Evolutionary conservation across 352 stramenopile genomes (phyloP).

Genomic region (Pythium sp.): DNA sequence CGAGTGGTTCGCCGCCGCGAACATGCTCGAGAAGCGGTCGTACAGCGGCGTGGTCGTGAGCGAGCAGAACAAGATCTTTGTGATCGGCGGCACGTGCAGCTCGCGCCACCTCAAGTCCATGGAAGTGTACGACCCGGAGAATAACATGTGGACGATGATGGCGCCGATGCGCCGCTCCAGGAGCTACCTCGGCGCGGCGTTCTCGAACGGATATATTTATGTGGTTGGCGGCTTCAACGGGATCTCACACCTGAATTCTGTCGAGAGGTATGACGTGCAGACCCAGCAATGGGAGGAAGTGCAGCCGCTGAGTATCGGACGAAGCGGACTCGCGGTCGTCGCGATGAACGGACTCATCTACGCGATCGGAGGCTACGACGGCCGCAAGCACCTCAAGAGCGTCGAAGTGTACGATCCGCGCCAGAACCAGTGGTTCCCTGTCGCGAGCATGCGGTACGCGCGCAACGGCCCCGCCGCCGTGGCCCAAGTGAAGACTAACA

Average conservation of each 20-base stretch:
- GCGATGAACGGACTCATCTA: conserved; percentile 47
- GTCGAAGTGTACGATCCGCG: conserved; percentile 60
- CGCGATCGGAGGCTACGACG: conserved; percentile 71
- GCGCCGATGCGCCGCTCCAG: conserved; percentile 52
- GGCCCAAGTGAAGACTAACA: conserved; percentile 38
- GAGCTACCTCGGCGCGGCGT: conserved; percentile 59
- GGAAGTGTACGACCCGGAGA: conserved; percentile 53
- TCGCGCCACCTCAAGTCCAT: conserved; percentile 56
- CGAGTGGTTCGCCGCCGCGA: conserved; percentile 50
- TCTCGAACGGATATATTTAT: conserved; percentile 55
- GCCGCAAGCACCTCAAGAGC: conserved; percentile 56
- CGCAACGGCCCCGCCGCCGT: conserved; percentile 65
- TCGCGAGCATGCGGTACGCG: conserved; percentile 50
- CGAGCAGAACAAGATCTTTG: conserved; percentile 44
- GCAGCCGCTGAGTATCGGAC: conserved; percentile 41
- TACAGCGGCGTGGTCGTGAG: conserved; percentile 61
- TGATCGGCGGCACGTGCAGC: conserved; percentile 60
- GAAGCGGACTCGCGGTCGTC: conserved; percentile 57
- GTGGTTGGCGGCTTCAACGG: conserved; percentile 72
- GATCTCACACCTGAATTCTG: conserved; percentile 44
- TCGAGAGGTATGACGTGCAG: conserved; percentile 55
- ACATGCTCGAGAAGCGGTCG: conserved; percentile 54
- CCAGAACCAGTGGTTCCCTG: conserved; percentile 41
- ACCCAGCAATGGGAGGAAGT: conserved; percentile 52
- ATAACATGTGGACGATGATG: conserved; percentile 46